A percentile compares a stretch with the other conserved stretches of the same genome.
These are phyloP conservation scores for Leishmania guyanensis DNA, from an alignment of 208 protist genomes.

Conservation along the genomic window DNA sequence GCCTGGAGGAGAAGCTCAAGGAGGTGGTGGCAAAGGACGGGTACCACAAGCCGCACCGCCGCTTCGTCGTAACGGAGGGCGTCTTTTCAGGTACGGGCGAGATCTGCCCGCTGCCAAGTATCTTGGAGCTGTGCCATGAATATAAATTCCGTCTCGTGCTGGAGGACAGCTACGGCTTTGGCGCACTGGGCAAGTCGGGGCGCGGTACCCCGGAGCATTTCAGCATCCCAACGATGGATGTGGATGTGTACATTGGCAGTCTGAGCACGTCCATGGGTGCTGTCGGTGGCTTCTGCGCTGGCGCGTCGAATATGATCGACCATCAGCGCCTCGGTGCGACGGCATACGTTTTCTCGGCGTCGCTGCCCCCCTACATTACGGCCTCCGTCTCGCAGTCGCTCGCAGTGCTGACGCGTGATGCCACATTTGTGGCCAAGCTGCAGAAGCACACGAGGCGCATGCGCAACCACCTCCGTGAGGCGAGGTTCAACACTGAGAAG, in stretches of 20 bases:
- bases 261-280: slow-evolving; percentile 89
- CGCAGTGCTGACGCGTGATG: slow-evolving; percentile 67
- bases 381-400: slow-evolving; percentile 79
- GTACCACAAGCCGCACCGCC: slow-evolving; percentile 70
- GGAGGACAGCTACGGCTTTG: slow-evolving; percentile 97
- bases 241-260: slow-evolving; percentile 89
- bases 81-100: slow-evolving; percentile 94
- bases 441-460: slow-evolving; percentile 54
- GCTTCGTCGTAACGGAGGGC: slow-evolving; percentile 96
- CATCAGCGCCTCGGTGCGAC: slow-evolving; percentile 93
- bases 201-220: slow-evolving; percentile 95
- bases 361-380: slow-evolving; percentile 95
- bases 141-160: slow-evolving; percentile 96
- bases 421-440: slow-evolving; percentile 39
- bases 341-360: slow-evolving; percentile 98
- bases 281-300: slow-evolving; percentile 96
- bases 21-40: slow-evolving; percentile 68
- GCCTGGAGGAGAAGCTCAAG: slow-evolving; percentile 88
- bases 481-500: slow-evolving; percentile 57
- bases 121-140: slow-evolving; percentile 93
- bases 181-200: slow-evolving; percentile 93
- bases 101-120: slow-evolving; percentile 82
- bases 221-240: slow-evolving; percentile 70
- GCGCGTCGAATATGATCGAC: slow-evolving; percentile 84
- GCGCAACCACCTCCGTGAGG: slow-evolving; percentile 47